These are phyloP conservation scores for Pythium graminicola DNA, from an alignment of 352 stramenopile species.

Conservation along the genomic window DNA sequence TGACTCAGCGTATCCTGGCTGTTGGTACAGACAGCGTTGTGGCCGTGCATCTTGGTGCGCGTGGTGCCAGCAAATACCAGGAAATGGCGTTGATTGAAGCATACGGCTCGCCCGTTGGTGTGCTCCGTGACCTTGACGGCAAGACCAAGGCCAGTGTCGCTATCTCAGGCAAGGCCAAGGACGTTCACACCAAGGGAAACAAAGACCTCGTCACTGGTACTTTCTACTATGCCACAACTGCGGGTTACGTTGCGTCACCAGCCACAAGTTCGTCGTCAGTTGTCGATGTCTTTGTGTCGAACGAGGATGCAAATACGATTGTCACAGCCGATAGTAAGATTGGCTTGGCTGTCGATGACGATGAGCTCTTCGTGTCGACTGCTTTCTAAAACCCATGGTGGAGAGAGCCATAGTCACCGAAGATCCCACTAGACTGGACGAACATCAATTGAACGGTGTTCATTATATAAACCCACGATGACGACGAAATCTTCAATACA, in stretches of 20 bases:
- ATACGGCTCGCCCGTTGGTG: slow-evolving; percentile 37
- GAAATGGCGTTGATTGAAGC: slow-evolving; percentile 41
- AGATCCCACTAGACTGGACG: not conserved
- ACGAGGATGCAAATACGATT: slow-evolving; percentile 27
- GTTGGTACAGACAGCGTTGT: slow-evolving; percentile 41
- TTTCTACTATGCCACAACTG: slow-evolving; percentile 59
- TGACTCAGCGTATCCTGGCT: slow-evolving; percentile 42
- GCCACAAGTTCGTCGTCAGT: slow-evolving; percentile 7
- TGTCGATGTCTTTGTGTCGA: slow-evolving; percentile 34
- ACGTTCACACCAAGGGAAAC: slow-evolving; percentile 30
- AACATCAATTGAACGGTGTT: slow-evolving; percentile 15
- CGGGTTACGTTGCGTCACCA: slow-evolving; percentile 29
- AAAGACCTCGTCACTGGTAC: slow-evolving; percentile 21
- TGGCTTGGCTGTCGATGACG: slow-evolving; percentile 39
- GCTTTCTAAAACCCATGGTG: slow-evolving; percentile 25
- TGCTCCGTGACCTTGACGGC: slow-evolving; percentile 35
- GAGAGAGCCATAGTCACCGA: not conserved
- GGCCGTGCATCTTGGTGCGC: slow-evolving; percentile 36
- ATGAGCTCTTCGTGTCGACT: slow-evolving; percentile 56
- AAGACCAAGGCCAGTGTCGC: slow-evolving; percentile 24
- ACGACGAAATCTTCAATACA: too few species aligned
- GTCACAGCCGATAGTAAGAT: slow-evolving; percentile 51
- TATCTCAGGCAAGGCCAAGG: slow-evolving; percentile 27
- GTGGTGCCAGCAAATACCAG: slow-evolving; percentile 29
- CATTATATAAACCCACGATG: slow-evolving; percentile 5